Evolutionary conservation across 1,284 basidiomycete species (phyloP).

Genomic region (Ustanciosporium gigantosporum): DNA sequence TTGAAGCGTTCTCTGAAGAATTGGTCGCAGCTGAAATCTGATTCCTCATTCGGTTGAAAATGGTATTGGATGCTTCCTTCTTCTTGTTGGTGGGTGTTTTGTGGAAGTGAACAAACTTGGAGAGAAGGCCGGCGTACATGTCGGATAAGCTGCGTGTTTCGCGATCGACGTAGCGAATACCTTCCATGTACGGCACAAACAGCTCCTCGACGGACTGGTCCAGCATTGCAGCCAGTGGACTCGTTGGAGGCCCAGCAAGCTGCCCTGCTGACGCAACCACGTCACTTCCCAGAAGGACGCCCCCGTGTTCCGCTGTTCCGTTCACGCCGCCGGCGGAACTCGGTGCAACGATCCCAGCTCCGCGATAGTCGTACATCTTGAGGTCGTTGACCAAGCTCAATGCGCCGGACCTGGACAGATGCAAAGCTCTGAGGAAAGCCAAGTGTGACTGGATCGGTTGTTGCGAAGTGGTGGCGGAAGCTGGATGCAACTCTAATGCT

Average conservation of each 20-base stretch:
- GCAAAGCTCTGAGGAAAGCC: slow-evolving; percentile 86
- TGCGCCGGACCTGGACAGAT: slow-evolving; percentile 81
- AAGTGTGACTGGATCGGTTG: slow-evolving; percentile 62
- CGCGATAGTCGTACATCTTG: slow-evolving; percentile 80
- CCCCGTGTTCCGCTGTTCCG: background rate
- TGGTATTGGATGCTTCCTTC: slow-evolving; percentile 62
- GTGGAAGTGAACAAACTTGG: slow-evolving; percentile 84
- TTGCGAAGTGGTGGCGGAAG: background rate
- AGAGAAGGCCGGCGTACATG: slow-evolving; percentile 77
- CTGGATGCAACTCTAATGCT: slow-evolving; percentile 15
- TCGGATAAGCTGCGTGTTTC: slow-evolving; percentile 85
- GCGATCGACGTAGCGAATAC: slow-evolving; percentile 84
- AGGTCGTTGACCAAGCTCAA: slow-evolving; percentile 85
- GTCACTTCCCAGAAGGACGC: slow-evolving; percentile 24
- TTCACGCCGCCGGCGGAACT: slow-evolving; percentile 6
- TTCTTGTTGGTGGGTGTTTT: slow-evolving; percentile 56
- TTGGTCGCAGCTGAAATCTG: slow-evolving; percentile 79
- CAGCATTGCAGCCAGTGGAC: slow-evolving; percentile 70
- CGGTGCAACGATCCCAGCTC: slow-evolving; percentile 45
- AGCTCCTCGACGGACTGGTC: slow-evolving; percentile 95
- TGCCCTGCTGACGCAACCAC: slow-evolving; percentile 29
- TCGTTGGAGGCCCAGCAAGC: slow-evolving; percentile 36
- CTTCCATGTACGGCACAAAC: slow-evolving; percentile 87
- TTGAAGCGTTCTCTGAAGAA: slow-evolving; percentile 12
- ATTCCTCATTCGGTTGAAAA: slow-evolving; percentile 89